Evolutionary conservation across 768 basidiomycete species (phyloP).

Genomic region (Solioccasus polychromus): DNA sequence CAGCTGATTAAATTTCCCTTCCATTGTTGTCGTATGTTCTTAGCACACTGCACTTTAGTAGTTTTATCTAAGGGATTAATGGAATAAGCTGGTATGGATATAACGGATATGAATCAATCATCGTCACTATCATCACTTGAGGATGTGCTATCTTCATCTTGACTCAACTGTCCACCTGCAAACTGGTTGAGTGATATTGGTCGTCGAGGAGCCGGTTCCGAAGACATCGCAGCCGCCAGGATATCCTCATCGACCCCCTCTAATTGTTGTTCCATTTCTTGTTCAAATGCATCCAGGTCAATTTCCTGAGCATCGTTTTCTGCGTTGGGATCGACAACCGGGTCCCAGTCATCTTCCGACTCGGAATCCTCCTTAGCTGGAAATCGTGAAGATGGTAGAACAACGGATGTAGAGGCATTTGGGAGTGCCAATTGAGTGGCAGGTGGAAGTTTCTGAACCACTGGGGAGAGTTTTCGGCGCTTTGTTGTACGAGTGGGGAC

Average conservation of each 20-base stretch:
- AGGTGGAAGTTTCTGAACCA: slow-evolving; percentile 15
- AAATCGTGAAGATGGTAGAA: slow-evolving; percentile 30
- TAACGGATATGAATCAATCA: slow-evolving; percentile 30
- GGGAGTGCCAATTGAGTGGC: slow-evolving; percentile 40
- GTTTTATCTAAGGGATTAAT: slow-evolving; percentile 8
- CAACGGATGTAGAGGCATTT: slow-evolving; percentile 26
- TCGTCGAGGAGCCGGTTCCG: slow-evolving; percentile 33
- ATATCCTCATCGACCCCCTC: slow-evolving; percentile 51
- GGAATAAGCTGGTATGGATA: slow-evolving; percentile 3
- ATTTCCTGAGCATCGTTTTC: slow-evolving; percentile 35
- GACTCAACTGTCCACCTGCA: slow-evolving; percentile 40
- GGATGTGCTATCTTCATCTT: slow-evolving; percentile 48
- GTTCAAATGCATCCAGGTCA: slow-evolving; percentile 34
- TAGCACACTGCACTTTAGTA: slow-evolving; percentile 2
- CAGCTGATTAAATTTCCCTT: background rate
- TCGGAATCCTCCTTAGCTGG: slow-evolving; percentile 35
- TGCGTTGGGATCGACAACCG: slow-evolving; percentile 31
- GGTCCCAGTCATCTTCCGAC: slow-evolving; percentile 56
- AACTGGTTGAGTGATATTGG: slow-evolving; percentile 53
- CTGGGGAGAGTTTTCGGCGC: slow-evolving; percentile 24
- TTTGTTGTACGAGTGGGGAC: slow-evolving; percentile 41
- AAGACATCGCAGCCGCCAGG: slow-evolving; percentile 39
- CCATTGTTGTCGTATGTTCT: background rate
- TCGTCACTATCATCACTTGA: slow-evolving; percentile 57
- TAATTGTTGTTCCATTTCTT: slow-evolving; percentile 34